These are phyloP conservation scores for Heimioporus retisporus DNA, from an alignment of 1,284 basidiomycete genomes.

Conservation along the genomic window DNA sequence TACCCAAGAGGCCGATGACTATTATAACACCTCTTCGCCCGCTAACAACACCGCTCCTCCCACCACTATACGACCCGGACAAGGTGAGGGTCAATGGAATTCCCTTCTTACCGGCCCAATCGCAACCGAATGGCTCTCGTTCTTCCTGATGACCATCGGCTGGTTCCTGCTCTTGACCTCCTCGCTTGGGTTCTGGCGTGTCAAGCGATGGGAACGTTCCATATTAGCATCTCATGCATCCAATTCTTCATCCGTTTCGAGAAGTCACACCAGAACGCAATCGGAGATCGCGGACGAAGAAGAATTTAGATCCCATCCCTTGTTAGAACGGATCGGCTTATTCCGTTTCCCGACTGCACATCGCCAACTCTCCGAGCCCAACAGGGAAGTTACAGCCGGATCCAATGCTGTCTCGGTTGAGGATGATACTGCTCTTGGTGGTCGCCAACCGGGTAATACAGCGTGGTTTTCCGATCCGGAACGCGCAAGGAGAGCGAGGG, in stretches of 20 bases:
- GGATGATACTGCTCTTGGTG: slow-evolving; percentile 9
- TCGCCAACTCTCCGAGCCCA: slow-evolving; percentile 22
- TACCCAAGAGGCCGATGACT: slow-evolving; percentile 60
- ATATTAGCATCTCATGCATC: slow-evolving; percentile 64
- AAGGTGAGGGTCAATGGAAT: slow-evolving; percentile 34
- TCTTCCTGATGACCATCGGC: slow-evolving; percentile 94
- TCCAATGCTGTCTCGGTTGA: slow-evolving; percentile 20
- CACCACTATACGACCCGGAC: slow-evolving; percentile 21
- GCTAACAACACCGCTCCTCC: slow-evolving; percentile 24
- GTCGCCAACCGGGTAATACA: slow-evolving; percentile 10
- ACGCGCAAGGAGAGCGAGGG: slow-evolving; percentile 53
- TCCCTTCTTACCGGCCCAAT: slow-evolving; percentile 58
- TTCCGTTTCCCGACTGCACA: slow-evolving; percentile 23
- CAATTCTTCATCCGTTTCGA: slow-evolving; percentile 32
- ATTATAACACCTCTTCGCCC: slow-evolving; percentile 41
- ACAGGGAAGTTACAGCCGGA: slow-evolving; percentile 11
- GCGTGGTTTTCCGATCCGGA: slow-evolving; percentile 56
- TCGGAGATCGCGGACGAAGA: slow-evolving; percentile 35
- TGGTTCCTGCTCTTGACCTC: slow-evolving; percentile 95
- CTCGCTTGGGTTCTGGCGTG: slow-evolving; percentile 91
- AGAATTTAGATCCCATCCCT: slow-evolving; percentile 35
- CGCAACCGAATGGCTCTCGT: slow-evolving; percentile 90
- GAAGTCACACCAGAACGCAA: slow-evolving; percentile 34
- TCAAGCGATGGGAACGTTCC: slow-evolving; percentile 88
- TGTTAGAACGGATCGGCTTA: slow-evolving; percentile 41